Conservation (phyloP, 2,329 filamentous ascomycete species). For the Colletotrichum nymphaeae region DNA sequence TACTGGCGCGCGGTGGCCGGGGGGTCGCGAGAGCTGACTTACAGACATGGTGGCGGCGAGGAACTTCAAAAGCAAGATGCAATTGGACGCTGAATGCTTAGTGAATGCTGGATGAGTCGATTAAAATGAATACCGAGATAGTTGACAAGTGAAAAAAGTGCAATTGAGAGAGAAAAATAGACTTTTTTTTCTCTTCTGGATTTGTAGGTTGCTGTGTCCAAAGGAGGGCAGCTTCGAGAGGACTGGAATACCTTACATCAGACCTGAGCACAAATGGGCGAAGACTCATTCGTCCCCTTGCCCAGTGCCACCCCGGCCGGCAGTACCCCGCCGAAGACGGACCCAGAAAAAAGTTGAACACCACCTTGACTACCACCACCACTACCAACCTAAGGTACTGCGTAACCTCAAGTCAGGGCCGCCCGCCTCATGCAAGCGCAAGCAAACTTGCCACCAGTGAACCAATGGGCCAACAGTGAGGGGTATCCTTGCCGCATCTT, state of each 20-base stretch:
- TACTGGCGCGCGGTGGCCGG: constrained; percentile 1
- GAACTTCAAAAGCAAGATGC: neutral
- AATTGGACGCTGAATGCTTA: neutral
- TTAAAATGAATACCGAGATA: neutral
- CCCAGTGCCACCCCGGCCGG: constrained; percentile 13
- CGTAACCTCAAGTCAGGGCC: too few relatives aligned
- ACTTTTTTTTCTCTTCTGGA: constrained; percentile 9
- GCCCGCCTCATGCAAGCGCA: too few relatives aligned
- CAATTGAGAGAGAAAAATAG: neutral
- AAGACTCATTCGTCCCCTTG: constrained; percentile 33
- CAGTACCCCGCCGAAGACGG: constrained; percentile 31
- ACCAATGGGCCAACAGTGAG: neutral
- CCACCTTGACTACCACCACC: neutral
- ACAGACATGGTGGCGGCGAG: constrained; percentile 46
- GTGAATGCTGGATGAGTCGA: neutral
- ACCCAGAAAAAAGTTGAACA: constrained; percentile 11
- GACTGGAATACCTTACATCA: constrained; percentile 7
- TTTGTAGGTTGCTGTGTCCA: constrained; percentile 11
- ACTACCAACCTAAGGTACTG: too few relatives aligned
- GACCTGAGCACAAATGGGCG: constrained; percentile 19
- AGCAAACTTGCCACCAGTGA: constrained; percentile 17
- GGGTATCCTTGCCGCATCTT: constrained; percentile 30
- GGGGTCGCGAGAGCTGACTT: constrained; percentile 36
- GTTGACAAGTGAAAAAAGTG: neutral
- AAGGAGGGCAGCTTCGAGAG: constrained; percentile 25